These are phyloP conservation scores for Kitagawia praeruptora DNA, from an alignment of 129 eudicot species.

Conservation along the genomic window DNA sequence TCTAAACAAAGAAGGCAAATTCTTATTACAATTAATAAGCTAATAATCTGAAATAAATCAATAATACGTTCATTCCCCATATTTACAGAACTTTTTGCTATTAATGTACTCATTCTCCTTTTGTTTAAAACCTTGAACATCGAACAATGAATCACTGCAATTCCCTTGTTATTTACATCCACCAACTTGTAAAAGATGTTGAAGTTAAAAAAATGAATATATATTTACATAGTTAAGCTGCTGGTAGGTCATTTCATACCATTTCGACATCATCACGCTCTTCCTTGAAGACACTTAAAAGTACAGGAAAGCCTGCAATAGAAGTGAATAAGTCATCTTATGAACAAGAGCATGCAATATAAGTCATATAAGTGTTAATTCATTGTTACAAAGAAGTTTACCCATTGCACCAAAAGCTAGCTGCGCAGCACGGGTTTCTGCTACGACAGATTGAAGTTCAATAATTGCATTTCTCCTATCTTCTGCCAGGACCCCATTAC, in stretches of 20 bases:
- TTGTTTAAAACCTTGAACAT: background rate
- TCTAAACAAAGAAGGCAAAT: background rate
- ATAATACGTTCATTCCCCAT: background rate
- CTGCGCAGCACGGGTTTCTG: slow-evolving; percentile 86
- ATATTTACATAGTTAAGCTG: slow-evolving; percentile 5
- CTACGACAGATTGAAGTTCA: slow-evolving; percentile 88
- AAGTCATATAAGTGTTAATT: background rate
- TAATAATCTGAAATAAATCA: background rate
- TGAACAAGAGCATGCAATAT: slow-evolving; percentile 3
- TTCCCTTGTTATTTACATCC: background rate
- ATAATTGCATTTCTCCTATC: slow-evolving; percentile 84
- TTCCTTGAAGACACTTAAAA: slow-evolving; percentile 68
- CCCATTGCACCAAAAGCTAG: slow-evolving; percentile 97
- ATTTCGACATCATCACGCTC: slow-evolving; percentile 94
- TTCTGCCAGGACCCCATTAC: slow-evolving; percentile 74
- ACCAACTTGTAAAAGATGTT: background rate
- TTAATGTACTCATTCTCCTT: background rate
- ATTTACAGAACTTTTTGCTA: background rate
- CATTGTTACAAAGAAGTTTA: slow-evolving; percentile 14
- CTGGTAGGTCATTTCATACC: slow-evolving; percentile 41
- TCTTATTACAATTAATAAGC: background rate
- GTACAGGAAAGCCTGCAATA: slow-evolving; percentile 77
- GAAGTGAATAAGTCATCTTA: slow-evolving; percentile 12
- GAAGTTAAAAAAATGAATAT: background rate
- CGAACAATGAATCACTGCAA: background rate